Percentiles rank a stretch among this genome's conserved stretches.
Conservation (phyloP, 768 basidiomycete genomes). For the Mrakia blollopis region DNA sequence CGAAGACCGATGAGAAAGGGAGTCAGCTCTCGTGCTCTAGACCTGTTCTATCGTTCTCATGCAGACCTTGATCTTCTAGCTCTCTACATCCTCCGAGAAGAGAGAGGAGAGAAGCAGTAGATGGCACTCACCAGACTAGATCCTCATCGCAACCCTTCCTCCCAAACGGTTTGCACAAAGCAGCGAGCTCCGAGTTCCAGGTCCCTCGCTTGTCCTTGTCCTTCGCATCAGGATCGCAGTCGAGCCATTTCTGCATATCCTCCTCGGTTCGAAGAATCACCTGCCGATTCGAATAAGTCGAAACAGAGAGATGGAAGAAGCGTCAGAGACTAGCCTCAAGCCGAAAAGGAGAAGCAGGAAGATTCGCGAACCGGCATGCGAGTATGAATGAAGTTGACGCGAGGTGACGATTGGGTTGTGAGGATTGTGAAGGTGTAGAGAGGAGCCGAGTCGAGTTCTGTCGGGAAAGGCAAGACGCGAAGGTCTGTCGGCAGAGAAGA, state of each 20-base stretch:
- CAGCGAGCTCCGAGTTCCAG: conserved; percentile 61
- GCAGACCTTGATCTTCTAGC: no score
- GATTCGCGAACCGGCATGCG: conserved; percentile 67
- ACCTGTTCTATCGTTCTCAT: no score
- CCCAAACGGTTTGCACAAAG: conserved; percentile 56
- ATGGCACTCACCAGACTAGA: conserved; percentile 64
- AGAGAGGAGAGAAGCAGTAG: background rate
- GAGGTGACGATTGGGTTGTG: conserved; percentile 68
- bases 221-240: conserved; percentile 42
- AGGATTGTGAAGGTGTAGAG: conserved; percentile 80
- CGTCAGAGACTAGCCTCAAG: no score
- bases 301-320: no score
- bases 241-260: conserved; percentile 70
- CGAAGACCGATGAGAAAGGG: no score
- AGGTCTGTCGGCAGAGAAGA: background rate
- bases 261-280: conserved; percentile 63
- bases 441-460: conserved; percentile 37
- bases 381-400: conserved; percentile 82
- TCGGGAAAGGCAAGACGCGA: background rate
- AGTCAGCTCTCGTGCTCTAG: no score
- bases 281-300: no score
- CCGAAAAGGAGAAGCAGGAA: no score
- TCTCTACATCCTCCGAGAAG: background rate
- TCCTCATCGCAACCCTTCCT: conserved; percentile 45
- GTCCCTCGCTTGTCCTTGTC: background rate